These are phyloP conservation scores for Fraxinus dipetala DNA, from an alignment of 305 asterid species.

Conservation along the genomic window DNA sequence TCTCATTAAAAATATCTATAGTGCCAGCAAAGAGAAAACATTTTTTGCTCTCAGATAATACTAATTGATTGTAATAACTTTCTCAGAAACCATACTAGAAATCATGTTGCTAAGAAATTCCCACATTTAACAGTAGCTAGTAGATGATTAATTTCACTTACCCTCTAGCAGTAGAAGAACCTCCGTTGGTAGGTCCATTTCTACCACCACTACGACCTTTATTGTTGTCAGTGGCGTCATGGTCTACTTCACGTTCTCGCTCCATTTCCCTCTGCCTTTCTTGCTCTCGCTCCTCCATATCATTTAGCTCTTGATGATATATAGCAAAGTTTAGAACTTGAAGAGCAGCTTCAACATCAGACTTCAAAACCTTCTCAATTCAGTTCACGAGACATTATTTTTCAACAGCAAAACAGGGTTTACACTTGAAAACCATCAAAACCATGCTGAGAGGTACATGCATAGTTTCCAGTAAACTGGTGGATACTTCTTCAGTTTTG, in stretches of 20 bases:
- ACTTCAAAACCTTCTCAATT: conserved; percentile 58
- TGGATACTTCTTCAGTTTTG: background rate
- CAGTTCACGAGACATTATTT: conserved; percentile 1
- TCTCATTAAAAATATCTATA: background rate
- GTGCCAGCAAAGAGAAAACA: background rate
- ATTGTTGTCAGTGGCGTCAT: conserved; percentile 40
- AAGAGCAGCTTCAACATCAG: conserved; percentile 89
- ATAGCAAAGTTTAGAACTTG: conserved; percentile 93
- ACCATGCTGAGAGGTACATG: background rate
- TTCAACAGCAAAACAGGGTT: conserved; percentile 1
- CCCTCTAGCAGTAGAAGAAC: conserved; percentile 44
- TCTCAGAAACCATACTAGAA: background rate
- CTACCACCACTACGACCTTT: conserved; percentile 33
- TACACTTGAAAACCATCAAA: conserved; percentile 9
- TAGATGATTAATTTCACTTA: conserved; percentile 25
- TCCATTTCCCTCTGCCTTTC: conserved; percentile 56
- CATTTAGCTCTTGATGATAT: conserved; percentile 95
- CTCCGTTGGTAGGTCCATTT: conserved; percentile 26
- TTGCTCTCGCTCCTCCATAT: conserved; percentile 92
- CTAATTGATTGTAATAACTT: background rate
- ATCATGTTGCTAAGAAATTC: background rate
- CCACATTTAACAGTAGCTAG: background rate
- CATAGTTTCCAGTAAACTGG: background rate
- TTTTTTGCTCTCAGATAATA: background rate
- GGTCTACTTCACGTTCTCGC: conserved; percentile 44